Conservation (phyloP, 2,329 filamentous ascomycete species). For the Hypoxylon sp. region DNA sequence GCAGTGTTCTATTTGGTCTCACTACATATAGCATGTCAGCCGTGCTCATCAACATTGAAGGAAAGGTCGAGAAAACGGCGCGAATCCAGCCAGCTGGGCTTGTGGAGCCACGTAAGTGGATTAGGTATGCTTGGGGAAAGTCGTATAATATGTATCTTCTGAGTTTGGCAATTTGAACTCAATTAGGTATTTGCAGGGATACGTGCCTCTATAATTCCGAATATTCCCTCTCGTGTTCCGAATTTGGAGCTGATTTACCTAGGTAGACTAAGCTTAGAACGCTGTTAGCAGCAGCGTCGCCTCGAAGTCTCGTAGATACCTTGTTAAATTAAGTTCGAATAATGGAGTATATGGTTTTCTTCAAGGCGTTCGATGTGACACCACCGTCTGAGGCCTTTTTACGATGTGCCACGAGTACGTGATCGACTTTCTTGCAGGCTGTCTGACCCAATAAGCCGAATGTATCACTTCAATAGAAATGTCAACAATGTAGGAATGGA, state of each 20-base stretch:
- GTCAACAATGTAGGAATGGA: constrained; percentile 19
- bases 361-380: constrained; percentile 16
- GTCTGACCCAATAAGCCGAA: constrained; percentile 30
- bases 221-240: constrained; percentile 17
- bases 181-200: constrained; percentile 2
- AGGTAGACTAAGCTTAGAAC: constrained; percentile 17
- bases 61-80: constrained; percentile 25
- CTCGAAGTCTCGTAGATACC: neutral
- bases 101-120: constrained; percentile 35
- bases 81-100: constrained; percentile 29
- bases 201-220: neutral
- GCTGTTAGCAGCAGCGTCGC: constrained; percentile 11
- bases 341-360: neutral
- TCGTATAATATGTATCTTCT: neutral
- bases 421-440: constrained; percentile 36
- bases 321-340: constrained; percentile 14
- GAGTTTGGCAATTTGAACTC: constrained; percentile 1
- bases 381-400: constrained; percentile 8
- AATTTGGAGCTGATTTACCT: constrained; percentile 12
- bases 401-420: constrained; percentile 40
- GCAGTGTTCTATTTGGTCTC: neutral
- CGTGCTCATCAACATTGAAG: neutral
- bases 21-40: neutral
- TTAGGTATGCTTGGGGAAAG: neutral
- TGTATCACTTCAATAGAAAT: constrained; percentile 27